A percentile compares a stretch with the other conserved stretches of the same genome.
Evolutionary conservation across 306 rosid genomes (phyloP).

Genomic region (Ochetophila trinervis): DNA sequence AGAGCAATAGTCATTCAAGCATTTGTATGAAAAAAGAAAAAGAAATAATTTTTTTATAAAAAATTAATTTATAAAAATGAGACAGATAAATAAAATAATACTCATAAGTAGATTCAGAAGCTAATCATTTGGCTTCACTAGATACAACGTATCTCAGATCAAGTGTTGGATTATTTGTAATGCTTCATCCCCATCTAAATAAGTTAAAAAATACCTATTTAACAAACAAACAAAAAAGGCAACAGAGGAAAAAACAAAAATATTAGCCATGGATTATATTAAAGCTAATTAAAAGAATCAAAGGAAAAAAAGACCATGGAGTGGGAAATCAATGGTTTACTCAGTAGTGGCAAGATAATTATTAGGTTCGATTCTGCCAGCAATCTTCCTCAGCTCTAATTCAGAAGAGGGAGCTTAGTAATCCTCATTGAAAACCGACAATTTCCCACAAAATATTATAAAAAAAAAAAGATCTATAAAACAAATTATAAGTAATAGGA

Average conservation of each 20-base stretch:
- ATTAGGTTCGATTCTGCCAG: constrained; percentile 81
- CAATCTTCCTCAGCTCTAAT: constrained; percentile 49
- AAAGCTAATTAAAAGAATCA: background rate
- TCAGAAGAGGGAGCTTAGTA: constrained; percentile 81
- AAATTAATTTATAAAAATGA: background rate
- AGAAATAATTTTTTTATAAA: background rate
- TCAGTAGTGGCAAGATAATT: constrained; percentile 51
- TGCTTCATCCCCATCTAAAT: constrained; percentile 37
- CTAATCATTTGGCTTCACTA: constrained; percentile 24
- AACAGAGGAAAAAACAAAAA: too few relatives aligned
- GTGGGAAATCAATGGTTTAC: constrained; percentile 27
- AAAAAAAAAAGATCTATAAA: too few relatives aligned
- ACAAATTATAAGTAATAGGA: too few relatives aligned
- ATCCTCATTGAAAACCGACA: constrained; percentile 49
- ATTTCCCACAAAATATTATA: constrained; percentile 30
- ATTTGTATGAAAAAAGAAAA: too few relatives aligned
- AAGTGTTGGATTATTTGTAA: constrained; percentile 44
- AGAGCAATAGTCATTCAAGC: too few relatives aligned
- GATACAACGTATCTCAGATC: constrained; percentile 39
- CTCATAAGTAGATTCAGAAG: constrained; percentile 40
- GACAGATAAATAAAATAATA: background rate
- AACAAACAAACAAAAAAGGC: accelerated
- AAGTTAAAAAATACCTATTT: background rate
- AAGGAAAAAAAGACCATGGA: accelerated
- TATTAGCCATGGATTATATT: too few relatives aligned